Percentiles rank a stretch among this genome's conserved stretches.
Conservation (phyloP, 306 rosid species). For the Vigna unguiculata region DNA sequence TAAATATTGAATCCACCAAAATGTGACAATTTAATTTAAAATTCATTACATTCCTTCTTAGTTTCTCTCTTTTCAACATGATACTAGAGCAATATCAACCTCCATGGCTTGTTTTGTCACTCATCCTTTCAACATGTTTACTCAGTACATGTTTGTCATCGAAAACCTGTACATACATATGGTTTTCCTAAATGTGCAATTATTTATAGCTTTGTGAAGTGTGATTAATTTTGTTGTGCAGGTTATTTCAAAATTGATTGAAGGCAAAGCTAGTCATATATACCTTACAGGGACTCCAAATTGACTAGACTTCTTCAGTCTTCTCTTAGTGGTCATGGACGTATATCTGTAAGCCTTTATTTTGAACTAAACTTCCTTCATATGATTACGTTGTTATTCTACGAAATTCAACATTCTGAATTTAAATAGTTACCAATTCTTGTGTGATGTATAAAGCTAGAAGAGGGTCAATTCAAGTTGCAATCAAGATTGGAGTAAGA, state of each 20-base stretch:
- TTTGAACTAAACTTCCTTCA: constrained; percentile 22
- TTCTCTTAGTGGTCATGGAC: constrained; percentile 98
- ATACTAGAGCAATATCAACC: too few species aligned
- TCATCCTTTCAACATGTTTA: background rate
- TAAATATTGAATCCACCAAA: background rate
- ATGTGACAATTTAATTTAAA: background rate
- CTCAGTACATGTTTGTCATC: constrained; percentile 36
- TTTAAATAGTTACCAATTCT: constrained; percentile 50
- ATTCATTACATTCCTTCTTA: too few species aligned
- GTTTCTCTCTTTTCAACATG: too few species aligned
- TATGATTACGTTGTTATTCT: constrained; percentile 32
- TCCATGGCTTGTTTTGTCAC: too few species aligned
- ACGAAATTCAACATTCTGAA: constrained; percentile 40
- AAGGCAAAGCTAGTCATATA: constrained; percentile 80
- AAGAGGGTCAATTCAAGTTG: constrained; percentile 90
- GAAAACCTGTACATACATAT: background rate
- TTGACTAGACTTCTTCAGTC: constrained; percentile 94
- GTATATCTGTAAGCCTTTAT: constrained; percentile 84
- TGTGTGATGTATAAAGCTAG: constrained; percentile 71
- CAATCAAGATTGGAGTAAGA: constrained; percentile 98
- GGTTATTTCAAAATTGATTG: constrained; percentile 98
- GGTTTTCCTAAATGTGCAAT: constrained; percentile 18
- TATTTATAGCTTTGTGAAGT: constrained; percentile 20
- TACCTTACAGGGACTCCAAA: constrained; percentile 97
- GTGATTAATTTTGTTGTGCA: constrained; percentile 48